These are phyloP conservation scores for Candida odintsovae DNA, from an alignment of 805 yeast genomes.

Conservation along the genomic window DNA sequence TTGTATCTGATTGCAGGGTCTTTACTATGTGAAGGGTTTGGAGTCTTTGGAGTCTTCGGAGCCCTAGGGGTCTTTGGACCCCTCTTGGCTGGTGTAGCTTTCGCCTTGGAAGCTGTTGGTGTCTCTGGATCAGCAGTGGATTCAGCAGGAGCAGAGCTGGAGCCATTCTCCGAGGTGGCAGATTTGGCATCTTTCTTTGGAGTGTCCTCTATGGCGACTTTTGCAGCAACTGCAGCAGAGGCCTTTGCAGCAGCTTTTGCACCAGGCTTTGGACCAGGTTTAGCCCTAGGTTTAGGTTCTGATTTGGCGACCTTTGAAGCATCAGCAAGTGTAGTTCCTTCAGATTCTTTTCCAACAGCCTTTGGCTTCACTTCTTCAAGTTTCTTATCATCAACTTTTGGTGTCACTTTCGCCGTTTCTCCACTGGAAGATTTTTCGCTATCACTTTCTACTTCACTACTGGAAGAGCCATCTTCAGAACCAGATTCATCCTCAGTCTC, in stretches of 20 bases:
- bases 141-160: neutral
- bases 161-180: neutral
- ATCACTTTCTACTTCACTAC: neutral
- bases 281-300: neutral
- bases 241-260: neutral
- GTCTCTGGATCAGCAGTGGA: neutral
- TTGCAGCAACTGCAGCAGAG: neutral
- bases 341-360: neutral
- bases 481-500: neutral
- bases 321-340: neutral
- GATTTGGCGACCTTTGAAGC: neutral
- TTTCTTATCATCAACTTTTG: no score
- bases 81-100: neutral
- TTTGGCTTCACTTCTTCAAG: neutral
- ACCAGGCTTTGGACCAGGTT: neutral
- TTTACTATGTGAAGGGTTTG: neutral
- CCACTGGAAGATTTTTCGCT: neutral
- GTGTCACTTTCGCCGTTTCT: neutral
- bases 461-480: neutral
- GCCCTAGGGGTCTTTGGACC: neutral
- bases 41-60: neutral
- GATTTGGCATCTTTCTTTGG: no score
- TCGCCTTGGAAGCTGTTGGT: neutral
- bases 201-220: neutral
- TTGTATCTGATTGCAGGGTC: neutral